A percentile compares a stretch with the other conserved stretches of the same genome.
These are phyloP conservation scores for Agaricus blazei DNA, from an alignment of 768 basidiomycete species.

Conservation along the genomic window DNA sequence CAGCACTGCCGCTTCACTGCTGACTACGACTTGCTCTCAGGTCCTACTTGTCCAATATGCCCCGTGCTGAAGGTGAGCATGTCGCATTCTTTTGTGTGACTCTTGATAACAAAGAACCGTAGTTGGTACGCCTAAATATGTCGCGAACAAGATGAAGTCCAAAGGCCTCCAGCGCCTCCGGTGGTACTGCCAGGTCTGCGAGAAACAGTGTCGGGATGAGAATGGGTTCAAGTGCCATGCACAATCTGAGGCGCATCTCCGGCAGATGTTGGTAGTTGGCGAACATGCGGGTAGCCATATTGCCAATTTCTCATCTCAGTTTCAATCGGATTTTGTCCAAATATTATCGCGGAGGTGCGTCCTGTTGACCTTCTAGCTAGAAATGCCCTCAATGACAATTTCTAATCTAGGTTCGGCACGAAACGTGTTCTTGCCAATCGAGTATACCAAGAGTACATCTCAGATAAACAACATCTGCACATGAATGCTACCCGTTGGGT, in stretches of 20 bases:
- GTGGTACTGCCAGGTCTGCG: constrained; percentile 99
- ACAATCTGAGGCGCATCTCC: constrained; percentile 82
- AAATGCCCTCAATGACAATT: background rate
- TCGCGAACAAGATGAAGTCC: constrained; percentile 96
- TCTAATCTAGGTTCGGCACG: constrained; percentile 66
- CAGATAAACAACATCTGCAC: constrained; percentile 90
- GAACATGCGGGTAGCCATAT: constrained; percentile 93
- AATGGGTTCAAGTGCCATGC: constrained; percentile 98
- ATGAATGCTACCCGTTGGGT: constrained; percentile 99
- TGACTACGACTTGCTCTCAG: background rate
- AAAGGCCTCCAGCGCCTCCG: constrained; percentile 93
- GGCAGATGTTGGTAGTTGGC: constrained; percentile 97
- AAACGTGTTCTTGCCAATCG: constrained; percentile 93
- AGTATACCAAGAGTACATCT: constrained; percentile 97
- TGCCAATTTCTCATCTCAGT: constrained; percentile 79
- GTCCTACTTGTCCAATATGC: constrained; percentile 43
- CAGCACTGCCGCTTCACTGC: background rate
- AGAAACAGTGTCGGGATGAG: constrained; percentile 98
- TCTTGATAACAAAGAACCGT: background rate
- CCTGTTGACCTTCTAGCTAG: background rate
- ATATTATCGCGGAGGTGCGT: constrained; percentile 79
- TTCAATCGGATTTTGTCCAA: constrained; percentile 90
- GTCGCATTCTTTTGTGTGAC: background rate
- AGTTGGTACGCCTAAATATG: constrained; percentile 86
- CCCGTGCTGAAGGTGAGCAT: constrained; percentile 72